Percentiles rank a stretch among this genome's conserved stretches.
These are phyloP conservation scores for Ceratopteris richardii DNA, from an alignment of 75 land plant species.

Conservation along the genomic window DNA sequence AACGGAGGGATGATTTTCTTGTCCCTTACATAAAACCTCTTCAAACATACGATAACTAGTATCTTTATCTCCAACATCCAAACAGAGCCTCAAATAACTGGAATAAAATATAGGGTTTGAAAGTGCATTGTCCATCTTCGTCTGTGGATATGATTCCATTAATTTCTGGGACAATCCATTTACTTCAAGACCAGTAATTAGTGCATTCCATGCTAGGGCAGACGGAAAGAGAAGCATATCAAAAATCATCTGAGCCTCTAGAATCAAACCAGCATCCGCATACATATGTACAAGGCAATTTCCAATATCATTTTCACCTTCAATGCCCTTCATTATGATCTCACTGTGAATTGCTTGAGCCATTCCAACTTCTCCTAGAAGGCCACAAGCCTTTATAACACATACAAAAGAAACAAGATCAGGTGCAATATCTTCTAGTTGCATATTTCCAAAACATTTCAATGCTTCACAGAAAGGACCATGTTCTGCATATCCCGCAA, in stretches of 20 bases:
- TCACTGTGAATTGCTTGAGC: conserved; percentile 1
- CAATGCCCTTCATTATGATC: neutral
- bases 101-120: too few species aligned
- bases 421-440: neutral
- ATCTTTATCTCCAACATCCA: neutral
- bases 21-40: too few species aligned
- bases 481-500: conserved; percentile 10
- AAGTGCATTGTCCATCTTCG: too few species aligned
- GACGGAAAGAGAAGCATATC: neutral
- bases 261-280: neutral
- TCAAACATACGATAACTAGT: too few species aligned
- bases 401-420: neutral
- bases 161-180: neutral
- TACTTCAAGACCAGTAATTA: neutral
- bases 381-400: neutral
- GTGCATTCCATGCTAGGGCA: conserved; percentile 4
- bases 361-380: neutral
- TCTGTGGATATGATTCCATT: neutral
- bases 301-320: conserved; percentile 1
- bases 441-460: neutral
- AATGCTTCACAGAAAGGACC: neutral
- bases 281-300: neutral
- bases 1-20: neutral
- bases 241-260: neutral
- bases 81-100: neutral